Conservation (phyloP, 2,329 filamentous ascomycete genomes). For the Fonsecaea erecta region DNA sequence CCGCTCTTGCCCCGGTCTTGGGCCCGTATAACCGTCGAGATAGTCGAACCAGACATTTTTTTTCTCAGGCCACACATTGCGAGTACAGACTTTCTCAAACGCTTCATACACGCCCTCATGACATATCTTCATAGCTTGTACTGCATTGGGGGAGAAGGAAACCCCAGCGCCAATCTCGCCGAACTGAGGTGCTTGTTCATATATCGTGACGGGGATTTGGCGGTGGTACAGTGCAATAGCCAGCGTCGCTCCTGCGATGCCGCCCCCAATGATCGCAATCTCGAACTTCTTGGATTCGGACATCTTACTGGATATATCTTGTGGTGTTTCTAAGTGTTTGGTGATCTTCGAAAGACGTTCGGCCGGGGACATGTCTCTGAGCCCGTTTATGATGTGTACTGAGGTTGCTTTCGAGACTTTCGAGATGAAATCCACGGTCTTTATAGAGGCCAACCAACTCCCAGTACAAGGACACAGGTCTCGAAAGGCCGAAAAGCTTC, state of each 20-base stretch:
- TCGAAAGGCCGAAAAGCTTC: conserved; percentile 5
- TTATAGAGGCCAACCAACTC: not conserved
- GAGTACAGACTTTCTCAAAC: conserved; percentile 46
- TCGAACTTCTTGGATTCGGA: conserved; percentile 31
- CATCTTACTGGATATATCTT: not conserved
- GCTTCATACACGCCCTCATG: conserved; percentile 47
- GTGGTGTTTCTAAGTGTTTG: not conserved
- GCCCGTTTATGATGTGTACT: not conserved
- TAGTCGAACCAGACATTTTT: conserved; percentile 51
- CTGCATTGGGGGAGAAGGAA: conserved; percentile 55
- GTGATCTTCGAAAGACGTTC: not conserved
- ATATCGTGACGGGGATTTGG: conserved; percentile 41
- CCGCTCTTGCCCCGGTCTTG: conserved; percentile 37
- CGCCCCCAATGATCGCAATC: conserved; percentile 42
- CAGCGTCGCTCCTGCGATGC: conserved; percentile 40
- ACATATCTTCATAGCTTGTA: conserved; percentile 54
- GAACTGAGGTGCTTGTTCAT: conserved; percentile 56
- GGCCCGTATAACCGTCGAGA: conserved; percentile 42
- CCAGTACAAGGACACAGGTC: not conserved
- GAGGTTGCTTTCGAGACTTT: not conserved
- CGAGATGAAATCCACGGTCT: not conserved
- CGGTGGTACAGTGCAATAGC: conserved; percentile 37
- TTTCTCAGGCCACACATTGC: conserved; percentile 42
- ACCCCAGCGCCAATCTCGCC: conserved; percentile 60
- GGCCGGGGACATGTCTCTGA: not conserved